Evolutionary conservation across 805 yeast species (phyloP).

Genomic region (Wickerhamomyces chaumierensis): DNA sequence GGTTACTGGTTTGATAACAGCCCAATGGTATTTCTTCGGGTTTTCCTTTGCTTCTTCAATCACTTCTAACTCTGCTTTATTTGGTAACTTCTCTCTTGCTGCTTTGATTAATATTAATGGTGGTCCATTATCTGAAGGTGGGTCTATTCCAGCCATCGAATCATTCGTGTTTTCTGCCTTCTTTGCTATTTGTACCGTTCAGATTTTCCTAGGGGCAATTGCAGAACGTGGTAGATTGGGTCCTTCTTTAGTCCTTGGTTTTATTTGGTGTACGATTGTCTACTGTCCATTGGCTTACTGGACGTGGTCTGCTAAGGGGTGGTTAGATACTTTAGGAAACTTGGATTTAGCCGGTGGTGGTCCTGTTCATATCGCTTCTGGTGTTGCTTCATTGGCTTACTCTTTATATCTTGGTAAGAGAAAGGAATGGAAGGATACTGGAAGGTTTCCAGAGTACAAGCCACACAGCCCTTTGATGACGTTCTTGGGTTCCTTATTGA

Average conservation of each 20-base stretch:
- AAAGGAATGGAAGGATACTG: constrained; percentile 29
- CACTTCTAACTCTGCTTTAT: constrained; percentile 57
- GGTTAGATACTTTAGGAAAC: constrained; percentile 90
- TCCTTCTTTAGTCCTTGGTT: constrained; percentile 70
- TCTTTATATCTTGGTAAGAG: constrained; percentile 73
- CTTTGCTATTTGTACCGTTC: constrained; percentile 81
- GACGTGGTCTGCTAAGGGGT: constrained; percentile 91
- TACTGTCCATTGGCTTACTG: constrained; percentile 91
- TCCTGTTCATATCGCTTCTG: constrained; percentile 88
- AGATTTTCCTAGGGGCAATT: constrained; percentile 82
- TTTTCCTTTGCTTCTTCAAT: constrained; percentile 78
- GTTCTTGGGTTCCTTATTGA: constrained; percentile 72
- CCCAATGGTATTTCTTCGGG: constrained; percentile 97
- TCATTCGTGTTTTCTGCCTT: constrained; percentile 78
- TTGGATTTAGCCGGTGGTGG: constrained; percentile 99
- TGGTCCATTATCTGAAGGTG: constrained; percentile 68
- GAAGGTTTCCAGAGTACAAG: constrained; percentile 52
- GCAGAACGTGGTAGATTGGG: constrained; percentile 88
- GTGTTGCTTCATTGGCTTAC: constrained; percentile 81
- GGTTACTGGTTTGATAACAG: constrained; percentile 57
- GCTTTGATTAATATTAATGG: constrained; percentile 59
- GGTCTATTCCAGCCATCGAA: constrained; percentile 35
- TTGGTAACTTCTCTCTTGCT: constrained; percentile 70
- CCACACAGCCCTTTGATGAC: constrained; percentile 91
- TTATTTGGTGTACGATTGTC: constrained; percentile 81